Conservation (phyloP, 2,329 filamentous ascomycete genomes). For the Pseudocercospora macadamiae region DNA sequence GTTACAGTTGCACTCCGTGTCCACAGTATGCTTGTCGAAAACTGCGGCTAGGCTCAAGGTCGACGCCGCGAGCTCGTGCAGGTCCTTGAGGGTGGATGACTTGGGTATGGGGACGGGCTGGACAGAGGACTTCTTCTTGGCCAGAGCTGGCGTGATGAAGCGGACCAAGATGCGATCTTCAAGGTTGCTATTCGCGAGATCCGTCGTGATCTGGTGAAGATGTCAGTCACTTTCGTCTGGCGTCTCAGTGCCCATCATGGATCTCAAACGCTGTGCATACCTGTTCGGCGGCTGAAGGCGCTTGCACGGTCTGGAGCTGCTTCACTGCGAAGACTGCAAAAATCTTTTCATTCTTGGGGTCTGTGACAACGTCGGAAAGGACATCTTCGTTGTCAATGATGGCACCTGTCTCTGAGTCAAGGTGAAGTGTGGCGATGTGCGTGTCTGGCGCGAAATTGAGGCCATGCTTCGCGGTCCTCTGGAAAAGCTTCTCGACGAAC, state of each 20-base stretch:
- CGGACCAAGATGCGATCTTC: slow-evolving; percentile 27
- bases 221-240: too few relatives aligned
- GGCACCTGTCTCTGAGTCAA: slow-evolving; percentile 29
- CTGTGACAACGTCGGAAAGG: slow-evolving; percentile 32
- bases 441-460: slow-evolving; percentile 21
- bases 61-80: slow-evolving; percentile 29
- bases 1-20: slow-evolving; percentile 36
- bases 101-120: slow-evolving; percentile 23
- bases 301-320: background rate
- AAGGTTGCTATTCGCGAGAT: slow-evolving; percentile 4
- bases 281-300: background rate
- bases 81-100: slow-evolving; percentile 29
- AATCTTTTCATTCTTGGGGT: slow-evolving; percentile 28
- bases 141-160: slow-evolving; percentile 34
- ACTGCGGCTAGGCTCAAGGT: slow-evolving; percentile 25
- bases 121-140: slow-evolving; percentile 24
- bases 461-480: slow-evolving; percentile 20
- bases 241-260: too few relatives aligned
- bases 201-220: background rate
- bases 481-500: slow-evolving; percentile 28
- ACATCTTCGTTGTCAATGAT: slow-evolving; percentile 35
- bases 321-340: slow-evolving; percentile 28
- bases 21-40: slow-evolving; percentile 10
- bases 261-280: too few relatives aligned
- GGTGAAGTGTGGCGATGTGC: slow-evolving; percentile 30